Conservation (phyloP, 805 yeast species). For the Candida takata region DNA sequence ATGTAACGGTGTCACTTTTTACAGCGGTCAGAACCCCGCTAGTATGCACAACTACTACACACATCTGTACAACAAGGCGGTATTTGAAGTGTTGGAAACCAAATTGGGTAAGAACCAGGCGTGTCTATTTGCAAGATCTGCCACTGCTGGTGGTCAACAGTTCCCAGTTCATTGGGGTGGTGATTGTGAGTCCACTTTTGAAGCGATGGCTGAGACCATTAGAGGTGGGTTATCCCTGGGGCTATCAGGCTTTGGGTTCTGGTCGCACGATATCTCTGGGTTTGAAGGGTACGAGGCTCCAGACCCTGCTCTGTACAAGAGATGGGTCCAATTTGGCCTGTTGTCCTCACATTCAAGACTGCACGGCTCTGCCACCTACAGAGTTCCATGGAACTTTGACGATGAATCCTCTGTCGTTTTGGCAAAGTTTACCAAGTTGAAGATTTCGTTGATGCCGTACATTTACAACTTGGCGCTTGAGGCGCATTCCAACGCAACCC, state of each 20-base stretch:
- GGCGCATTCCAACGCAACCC: constrained; percentile 14
- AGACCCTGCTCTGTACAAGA: constrained; percentile 18
- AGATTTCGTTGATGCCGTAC: constrained; percentile 20
- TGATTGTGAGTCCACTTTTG: constrained; percentile 20
- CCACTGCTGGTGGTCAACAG: constrained; percentile 19
- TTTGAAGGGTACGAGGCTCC: constrained; percentile 17
- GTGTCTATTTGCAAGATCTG: constrained; percentile 19
- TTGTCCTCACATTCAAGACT: constrained; percentile 20
- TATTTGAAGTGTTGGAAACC: constrained; percentile 16
- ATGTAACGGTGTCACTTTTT: constrained; percentile 12
- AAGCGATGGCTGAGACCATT: constrained; percentile 20
- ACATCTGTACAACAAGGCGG: constrained; percentile 17
- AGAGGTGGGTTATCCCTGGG: constrained; percentile 20
- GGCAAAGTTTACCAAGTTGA: constrained; percentile 16
- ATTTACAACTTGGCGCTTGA: constrained; percentile 15
- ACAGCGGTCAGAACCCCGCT: constrained; percentile 11
- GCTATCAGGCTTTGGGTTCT: constrained; percentile 19
- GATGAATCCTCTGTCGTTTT: constrained; percentile 18
- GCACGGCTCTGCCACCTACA: constrained; percentile 18
- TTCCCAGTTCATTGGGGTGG: constrained; percentile 24
- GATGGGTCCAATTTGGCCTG: constrained; percentile 20
- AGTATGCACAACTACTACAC: constrained; percentile 20
- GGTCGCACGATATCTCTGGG: constrained; percentile 22
- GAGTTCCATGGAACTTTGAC: constrained; percentile 22
- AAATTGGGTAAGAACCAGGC: constrained; percentile 19